phyloP scores from a whole-genome alignment of 495 filamentous ascomycete genomes.

The Penicillium salamii region DNA sequence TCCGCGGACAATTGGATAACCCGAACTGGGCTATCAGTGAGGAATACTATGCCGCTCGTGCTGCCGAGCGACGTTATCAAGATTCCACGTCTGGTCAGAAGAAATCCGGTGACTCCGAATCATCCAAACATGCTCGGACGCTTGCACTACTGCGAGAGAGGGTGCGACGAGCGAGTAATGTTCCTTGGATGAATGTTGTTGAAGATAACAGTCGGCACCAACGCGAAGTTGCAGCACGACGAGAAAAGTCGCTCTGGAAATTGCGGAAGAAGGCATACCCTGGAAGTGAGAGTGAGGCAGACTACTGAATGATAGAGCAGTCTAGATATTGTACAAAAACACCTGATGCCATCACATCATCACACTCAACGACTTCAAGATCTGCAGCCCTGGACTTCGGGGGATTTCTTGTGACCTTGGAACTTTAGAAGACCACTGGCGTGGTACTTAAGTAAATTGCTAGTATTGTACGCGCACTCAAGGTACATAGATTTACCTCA shows the following conservation, averaged over 20 bases:
- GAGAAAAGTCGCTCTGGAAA: conserved; percentile 44
- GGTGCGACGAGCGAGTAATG: conserved; percentile 38
- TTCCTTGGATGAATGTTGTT: conserved; percentile 47
- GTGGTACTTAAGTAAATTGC: too few relatives aligned
- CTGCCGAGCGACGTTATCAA: conserved; percentile 36
- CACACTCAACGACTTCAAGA: too few relatives aligned
- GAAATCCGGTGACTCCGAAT: conserved; percentile 18
- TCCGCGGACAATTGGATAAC: conserved; percentile 51
- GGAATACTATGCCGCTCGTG: conserved; percentile 41
- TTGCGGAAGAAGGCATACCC: conserved; percentile 45
- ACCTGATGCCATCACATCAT: too few relatives aligned
- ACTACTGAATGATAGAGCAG: conserved; percentile 18
- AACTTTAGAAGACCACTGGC: too few relatives aligned
- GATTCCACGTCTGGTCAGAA: conserved; percentile 17
- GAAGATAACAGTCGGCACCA: conserved; percentile 36
- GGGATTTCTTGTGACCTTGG: too few relatives aligned
- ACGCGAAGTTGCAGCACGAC: conserved; percentile 29
- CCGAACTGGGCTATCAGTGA: conserved; percentile 51
- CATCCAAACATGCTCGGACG: conserved; percentile 19
- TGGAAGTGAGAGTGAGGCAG: conserved; percentile 41
- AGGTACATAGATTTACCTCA: too few relatives aligned
- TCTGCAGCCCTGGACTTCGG: too few relatives aligned
- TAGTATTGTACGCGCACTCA: too few relatives aligned
- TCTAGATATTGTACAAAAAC: too few relatives aligned
- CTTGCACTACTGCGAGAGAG: conserved; percentile 31